Base-by-base conservation (phyloP, 2,329 filamentous ascomycete genomes). In the Xylaria sp. region DNA sequence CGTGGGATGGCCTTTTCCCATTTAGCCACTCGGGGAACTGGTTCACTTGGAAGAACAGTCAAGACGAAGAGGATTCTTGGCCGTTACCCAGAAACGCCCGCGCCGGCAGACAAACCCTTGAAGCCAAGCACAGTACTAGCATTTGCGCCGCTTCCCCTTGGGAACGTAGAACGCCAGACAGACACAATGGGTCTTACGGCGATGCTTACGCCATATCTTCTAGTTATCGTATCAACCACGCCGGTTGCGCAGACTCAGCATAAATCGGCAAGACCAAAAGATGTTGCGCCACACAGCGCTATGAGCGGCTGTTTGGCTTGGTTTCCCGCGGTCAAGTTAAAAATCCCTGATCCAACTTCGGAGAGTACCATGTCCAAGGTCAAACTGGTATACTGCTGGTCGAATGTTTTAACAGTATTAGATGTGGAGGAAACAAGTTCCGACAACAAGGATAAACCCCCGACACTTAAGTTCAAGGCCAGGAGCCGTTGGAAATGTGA, bases 1-100 rank as follows among this genome's bases (percentile, higher is more conserved):
- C 85, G 85, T 53, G 94, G 95, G 18, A 99, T 99, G 95, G 93
- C 94, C 0, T 99, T 99, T 73, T 97, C 94, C 2, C 95, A 99
- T 74, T 82, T 99, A 8, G 95, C 94, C 8, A 96, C 91, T 8
- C 83, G 95, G 68, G 95, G 94, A 1, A 88, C 95, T 44, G 94
- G 94, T 2, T 83, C 92, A 23, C 82, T 99, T 19, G 92, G 89
- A 4, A 84, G 94, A 59, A 88, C 86, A 0, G 89, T 99, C 52
- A 96, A 91, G 76, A 96, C 91, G 0, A 93, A 90, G 2, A 84
- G 95, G 61, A 92, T 99, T 62, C 77, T 99, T 4, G 94, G 95
- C 5, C 85, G 94, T 55, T 99, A 99, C 75, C 93, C 93, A 0
- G 83, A 90, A 63, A 80, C 85, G 11, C 79, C 84, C 11, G 77